A percentile compares a stretch with the other conserved stretches of the same genome.
Conservation (phyloP, 805 yeast species). For the Dipodascus geniculatus region DNA sequence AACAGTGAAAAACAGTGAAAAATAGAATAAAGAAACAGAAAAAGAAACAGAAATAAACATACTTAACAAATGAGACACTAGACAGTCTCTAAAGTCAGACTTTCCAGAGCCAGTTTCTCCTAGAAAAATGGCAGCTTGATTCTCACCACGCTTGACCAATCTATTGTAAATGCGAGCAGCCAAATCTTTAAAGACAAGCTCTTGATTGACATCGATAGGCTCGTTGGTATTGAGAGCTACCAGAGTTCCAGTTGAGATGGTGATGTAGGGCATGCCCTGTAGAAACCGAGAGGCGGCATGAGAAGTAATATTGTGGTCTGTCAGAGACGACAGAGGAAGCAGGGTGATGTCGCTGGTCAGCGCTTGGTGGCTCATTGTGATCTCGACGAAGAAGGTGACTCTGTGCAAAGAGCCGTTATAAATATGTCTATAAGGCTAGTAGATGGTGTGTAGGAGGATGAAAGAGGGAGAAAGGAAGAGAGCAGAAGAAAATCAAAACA, state of each 20-base stretch:
- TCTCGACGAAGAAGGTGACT: not conserved
- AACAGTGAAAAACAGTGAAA: not conserved
- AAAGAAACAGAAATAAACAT: slow-evolving; percentile 2
- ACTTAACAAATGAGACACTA: slow-evolving; percentile 22
- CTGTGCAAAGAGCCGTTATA: too few species aligned
- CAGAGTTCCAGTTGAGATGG: slow-evolving; percentile 27
- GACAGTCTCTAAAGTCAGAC: slow-evolving; percentile 25
- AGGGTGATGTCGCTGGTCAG: slow-evolving; percentile 22
- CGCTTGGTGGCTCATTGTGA: slow-evolving; percentile 1
- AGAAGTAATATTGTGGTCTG: slow-evolving; percentile 30
- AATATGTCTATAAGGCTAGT: too few species aligned
- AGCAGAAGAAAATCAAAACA: not conserved
- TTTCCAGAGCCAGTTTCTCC: slow-evolving; percentile 33
- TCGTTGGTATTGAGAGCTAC: slow-evolving; percentile 29
- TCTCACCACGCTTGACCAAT: slow-evolving; percentile 25
- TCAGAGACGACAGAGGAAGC: slow-evolving; percentile 25
- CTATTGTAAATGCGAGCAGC: slow-evolving; percentile 29
- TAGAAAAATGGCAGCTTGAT: slow-evolving; percentile 28
- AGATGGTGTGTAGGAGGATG: too few species aligned
- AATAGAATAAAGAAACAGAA: not conserved
- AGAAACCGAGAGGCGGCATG: slow-evolving; percentile 32
- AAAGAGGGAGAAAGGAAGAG: not conserved
- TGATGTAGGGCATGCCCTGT: slow-evolving; percentile 30
- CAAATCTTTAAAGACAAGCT: slow-evolving; percentile 25
- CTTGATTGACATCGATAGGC: slow-evolving; percentile 27